phyloP scores from a whole-genome alignment of 495 filamentous ascomycete genomes.

The Hyaloscypha bicolor region DNA sequence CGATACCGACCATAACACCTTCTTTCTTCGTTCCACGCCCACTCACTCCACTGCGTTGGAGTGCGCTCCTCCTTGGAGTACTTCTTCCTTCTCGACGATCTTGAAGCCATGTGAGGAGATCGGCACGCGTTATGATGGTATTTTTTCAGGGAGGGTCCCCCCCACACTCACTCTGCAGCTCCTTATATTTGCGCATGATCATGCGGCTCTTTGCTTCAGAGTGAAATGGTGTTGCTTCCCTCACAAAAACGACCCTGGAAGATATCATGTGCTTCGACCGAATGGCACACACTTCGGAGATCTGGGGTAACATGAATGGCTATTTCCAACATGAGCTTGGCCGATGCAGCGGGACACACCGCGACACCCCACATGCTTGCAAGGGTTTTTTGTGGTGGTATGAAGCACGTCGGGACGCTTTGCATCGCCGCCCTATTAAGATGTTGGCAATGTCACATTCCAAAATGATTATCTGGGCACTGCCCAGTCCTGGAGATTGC shows the following conservation, averaged over 20 bases:
- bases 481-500: neutral
- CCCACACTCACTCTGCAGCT: neutral
- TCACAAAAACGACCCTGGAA: neutral
- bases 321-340: neutral
- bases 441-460: too few species aligned
- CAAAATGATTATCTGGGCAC: too few species aligned
- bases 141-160: neutral
- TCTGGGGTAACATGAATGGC: neutral
- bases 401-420: neutral
- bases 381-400: neutral
- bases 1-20: constrained; percentile 8
- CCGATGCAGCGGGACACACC: neutral
- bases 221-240: neutral
- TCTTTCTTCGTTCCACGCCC: neutral
- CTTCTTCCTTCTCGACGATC: neutral
- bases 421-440: neutral
- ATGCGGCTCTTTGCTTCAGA: neutral
- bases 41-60: constrained; percentile 3
- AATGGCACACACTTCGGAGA: neutral
- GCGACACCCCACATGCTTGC: neutral
- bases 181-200: neutral
- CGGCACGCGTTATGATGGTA: neutral
- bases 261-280: neutral
- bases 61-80: neutral
- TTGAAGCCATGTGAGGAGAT: neutral